Evolutionary conservation across 2,329 filamentous ascomycete genomes (phyloP).

Genomic region (Verticillium longisporum): DNA sequence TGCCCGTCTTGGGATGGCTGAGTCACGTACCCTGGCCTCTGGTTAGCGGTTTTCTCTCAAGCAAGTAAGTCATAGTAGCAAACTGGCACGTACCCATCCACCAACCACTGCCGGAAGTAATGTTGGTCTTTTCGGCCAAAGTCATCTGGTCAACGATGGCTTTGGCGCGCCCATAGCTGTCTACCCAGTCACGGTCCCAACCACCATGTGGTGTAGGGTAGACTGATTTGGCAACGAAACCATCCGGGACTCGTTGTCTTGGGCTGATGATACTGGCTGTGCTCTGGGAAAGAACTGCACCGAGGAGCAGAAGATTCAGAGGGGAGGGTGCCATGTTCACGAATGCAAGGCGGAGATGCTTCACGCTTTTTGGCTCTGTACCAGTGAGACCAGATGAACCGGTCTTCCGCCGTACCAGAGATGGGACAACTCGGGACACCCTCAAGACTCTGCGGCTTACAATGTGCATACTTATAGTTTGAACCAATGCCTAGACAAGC

Average conservation of each 20-base stretch:
- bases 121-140: slow-evolving; percentile 72
- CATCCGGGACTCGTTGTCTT: slow-evolving; percentile 7
- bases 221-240: slow-evolving; percentile 49
- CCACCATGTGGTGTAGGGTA: slow-evolving; percentile 69
- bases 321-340: neutral
- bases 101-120: slow-evolving; percentile 64
- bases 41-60: slow-evolving; percentile 6
- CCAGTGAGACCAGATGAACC: neutral
- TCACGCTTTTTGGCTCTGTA: neutral
- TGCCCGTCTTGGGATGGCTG: neutral
- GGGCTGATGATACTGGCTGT: slow-evolving; percentile 4
- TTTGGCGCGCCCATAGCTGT: slow-evolving; percentile 64
- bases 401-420: neutral
- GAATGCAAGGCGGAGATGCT: neutral
- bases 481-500: neutral
- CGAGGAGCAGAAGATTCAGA: slow-evolving; percentile 4
- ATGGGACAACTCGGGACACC: neutral
- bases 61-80: neutral
- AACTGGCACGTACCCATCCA: slow-evolving; percentile 51
- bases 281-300: slow-evolving; percentile 1
- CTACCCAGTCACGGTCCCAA: slow-evolving; percentile 61
- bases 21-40: slow-evolving; percentile 12
- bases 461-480: neutral
- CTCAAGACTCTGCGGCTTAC: neutral
- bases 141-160: slow-evolving; percentile 68